phyloP scores from a whole-genome alignment of 371 early-diverging fungal species.

The Rhizopus arrhizus region DNA sequence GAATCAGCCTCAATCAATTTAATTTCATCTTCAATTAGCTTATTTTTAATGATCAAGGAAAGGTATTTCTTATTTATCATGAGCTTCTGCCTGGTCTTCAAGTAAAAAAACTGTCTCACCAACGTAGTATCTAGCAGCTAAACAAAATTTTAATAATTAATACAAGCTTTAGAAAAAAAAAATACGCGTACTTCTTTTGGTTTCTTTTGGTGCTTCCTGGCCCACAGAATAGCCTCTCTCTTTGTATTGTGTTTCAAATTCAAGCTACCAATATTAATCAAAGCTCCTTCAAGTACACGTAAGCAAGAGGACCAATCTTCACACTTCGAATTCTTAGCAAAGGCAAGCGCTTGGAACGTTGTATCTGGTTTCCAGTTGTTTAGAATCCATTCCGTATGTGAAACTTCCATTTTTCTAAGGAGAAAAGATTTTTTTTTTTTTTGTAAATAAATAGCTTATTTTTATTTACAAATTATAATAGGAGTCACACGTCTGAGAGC shows the following conservation, averaged over 20 bases:
- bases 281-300: slow-evolving; percentile 6
- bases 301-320: slow-evolving; percentile 17
- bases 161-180: slow-evolving; percentile 10
- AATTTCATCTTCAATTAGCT: slow-evolving; percentile 7
- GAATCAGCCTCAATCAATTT: neutral
- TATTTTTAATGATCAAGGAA: slow-evolving; percentile 12
- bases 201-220: slow-evolving; percentile 9
- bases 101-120: slow-evolving; percentile 19
- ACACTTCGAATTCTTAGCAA: slow-evolving; percentile 8
- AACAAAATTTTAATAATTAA: slow-evolving; percentile 13
- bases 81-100: slow-evolving; percentile 9
- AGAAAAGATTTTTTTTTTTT: no score
- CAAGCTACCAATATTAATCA: slow-evolving; percentile 1
- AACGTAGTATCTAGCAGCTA: slow-evolving; percentile 10
- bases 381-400: slow-evolving; percentile 11
- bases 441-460: no score
- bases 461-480: no score
- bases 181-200: slow-evolving; percentile 12
- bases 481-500: no score
- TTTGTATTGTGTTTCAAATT: slow-evolving; percentile 10
- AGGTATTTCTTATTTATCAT: slow-evolving; percentile 13
- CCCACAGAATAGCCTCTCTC: slow-evolving; percentile 8
- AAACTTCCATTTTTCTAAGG: no score
- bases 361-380: slow-evolving; percentile 7
- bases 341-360: slow-evolving; percentile 13